A percentile compares a stretch with the other conserved stretches of the same genome.
Evolutionary conservation across 805 yeast genomes (phyloP).

Genomic region (Candida patagonica): DNA sequence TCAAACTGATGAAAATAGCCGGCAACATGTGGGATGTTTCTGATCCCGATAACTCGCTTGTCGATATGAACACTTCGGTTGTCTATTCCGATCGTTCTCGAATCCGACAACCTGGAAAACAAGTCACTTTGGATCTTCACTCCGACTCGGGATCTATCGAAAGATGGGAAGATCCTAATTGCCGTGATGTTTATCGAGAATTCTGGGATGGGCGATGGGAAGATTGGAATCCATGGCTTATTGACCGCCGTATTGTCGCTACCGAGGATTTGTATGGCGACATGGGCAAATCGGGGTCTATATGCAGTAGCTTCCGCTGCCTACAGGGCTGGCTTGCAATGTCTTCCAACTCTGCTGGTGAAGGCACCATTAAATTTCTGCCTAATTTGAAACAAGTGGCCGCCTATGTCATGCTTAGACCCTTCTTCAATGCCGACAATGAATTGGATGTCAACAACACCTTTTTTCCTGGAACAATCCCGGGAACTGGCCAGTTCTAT

Average conservation of each 20-base stretch:
- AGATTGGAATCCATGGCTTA: constrained; percentile 34
- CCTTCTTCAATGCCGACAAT: constrained; percentile 28
- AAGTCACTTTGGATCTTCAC: constrained; percentile 31
- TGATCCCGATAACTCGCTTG: constrained; percentile 14
- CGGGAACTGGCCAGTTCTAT: constrained; percentile 25
- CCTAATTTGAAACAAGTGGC: constrained; percentile 31
- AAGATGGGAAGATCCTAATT: constrained; percentile 29
- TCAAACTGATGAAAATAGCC: constrained; percentile 24
- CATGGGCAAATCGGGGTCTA: constrained; percentile 23
- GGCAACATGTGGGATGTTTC: constrained; percentile 25
- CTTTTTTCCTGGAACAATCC: constrained; percentile 2
- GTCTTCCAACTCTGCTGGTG: constrained; percentile 29
- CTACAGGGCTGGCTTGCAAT: constrained; percentile 40
- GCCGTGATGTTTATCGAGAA: constrained; percentile 9
- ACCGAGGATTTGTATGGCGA: constrained; percentile 17
- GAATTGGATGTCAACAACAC: constrained; percentile 11
- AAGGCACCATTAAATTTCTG: constrained; percentile 33
- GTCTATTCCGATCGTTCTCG: constrained; percentile 36
- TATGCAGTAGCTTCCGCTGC: constrained; percentile 32
- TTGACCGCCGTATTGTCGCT: constrained; percentile 25
- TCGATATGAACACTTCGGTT: constrained; percentile 21
- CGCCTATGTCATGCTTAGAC: constrained; percentile 34
- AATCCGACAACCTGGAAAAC: constrained; percentile 33
- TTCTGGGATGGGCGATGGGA: constrained; percentile 36
- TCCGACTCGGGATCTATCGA: constrained; percentile 35